Conservation (phyloP, 164 flowering plant genomes). For the Taxillus chinensis region DNA sequence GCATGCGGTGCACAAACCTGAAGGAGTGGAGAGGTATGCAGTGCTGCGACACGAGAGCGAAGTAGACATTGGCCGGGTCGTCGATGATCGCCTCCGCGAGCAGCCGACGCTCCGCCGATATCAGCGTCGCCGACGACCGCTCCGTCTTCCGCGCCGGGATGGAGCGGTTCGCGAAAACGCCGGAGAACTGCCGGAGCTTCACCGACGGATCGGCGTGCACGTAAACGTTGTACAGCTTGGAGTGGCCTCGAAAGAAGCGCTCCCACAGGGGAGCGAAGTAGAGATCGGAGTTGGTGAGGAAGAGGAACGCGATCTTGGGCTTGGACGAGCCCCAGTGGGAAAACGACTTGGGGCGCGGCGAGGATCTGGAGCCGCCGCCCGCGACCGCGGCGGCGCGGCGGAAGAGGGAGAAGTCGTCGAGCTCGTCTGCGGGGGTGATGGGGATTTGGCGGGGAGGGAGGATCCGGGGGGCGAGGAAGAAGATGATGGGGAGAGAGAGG, state of each 20-base stretch:
- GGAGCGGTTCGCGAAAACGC: background rate
- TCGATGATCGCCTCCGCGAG: background rate
- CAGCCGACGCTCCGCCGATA: background rate
- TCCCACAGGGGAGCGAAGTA: slow-evolving; percentile 2
- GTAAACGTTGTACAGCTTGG: background rate
- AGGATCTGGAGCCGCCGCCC: background rate
- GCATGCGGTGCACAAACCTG: background rate
- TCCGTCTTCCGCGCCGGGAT: background rate
- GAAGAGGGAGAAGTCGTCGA: background rate
- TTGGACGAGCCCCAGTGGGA: background rate
- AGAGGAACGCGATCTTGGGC: slow-evolving; percentile 3
- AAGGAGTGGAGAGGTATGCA: slow-evolving; percentile 1
- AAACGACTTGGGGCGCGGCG: too few species aligned
- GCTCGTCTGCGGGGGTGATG: background rate
- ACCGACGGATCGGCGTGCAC: background rate
- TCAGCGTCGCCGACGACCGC: background rate
- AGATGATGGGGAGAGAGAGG: slow-evolving; percentile 3
- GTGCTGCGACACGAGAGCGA: background rate
- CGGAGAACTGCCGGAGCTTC: background rate
- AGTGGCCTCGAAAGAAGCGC: background rate
- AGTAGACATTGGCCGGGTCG: background rate
- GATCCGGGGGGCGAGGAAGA: slow-evolving; percentile 1
- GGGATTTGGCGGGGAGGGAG: slow-evolving; percentile 1
- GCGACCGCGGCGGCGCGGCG: background rate
- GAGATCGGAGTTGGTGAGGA: slow-evolving; percentile 4